Evolutionary conservation across 2,329 filamentous ascomycete species (phyloP).

Genomic region (Chrysoporthe austroafricana): DNA sequence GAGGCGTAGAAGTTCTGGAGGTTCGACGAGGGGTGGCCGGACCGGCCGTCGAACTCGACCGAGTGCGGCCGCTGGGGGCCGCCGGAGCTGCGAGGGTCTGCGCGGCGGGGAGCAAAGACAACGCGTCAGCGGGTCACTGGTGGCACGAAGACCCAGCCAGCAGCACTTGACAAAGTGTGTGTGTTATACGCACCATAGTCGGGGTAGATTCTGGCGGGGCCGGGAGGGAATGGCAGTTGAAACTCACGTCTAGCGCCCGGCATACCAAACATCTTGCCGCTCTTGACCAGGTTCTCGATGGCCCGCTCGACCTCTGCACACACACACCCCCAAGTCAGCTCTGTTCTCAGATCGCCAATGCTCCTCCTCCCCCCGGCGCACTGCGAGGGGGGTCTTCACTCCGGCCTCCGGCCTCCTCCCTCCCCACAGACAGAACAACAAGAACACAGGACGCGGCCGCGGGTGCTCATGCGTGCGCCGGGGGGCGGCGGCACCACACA

Average conservation of each 20-base stretch:
- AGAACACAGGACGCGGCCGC: background rate
- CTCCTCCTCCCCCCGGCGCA: background rate
- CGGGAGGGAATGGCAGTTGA: conserved; percentile 63
- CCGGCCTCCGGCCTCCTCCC: too few relatives aligned
- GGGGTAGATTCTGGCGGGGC: conserved; percentile 56
- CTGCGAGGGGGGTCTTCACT: too few relatives aligned
- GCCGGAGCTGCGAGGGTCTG: conserved; percentile 26
- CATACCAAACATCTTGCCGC: conserved; percentile 72
- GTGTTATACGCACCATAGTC: conserved; percentile 59
- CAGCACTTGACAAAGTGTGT: conserved; percentile 32
- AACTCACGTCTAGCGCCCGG: conserved; percentile 78
- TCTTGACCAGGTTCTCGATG: conserved; percentile 94
- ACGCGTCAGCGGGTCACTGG: conserved; percentile 29
- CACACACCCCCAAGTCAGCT: conserved; percentile 33
- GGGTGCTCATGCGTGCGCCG: too few relatives aligned
- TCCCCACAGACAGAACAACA: too few relatives aligned
- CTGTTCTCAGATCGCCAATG: conserved; percentile 12
- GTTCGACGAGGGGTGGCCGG: conserved; percentile 55
- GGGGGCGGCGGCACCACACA: too few relatives aligned
- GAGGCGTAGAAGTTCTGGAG: conserved; percentile 92
- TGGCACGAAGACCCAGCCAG: conserved; percentile 35
- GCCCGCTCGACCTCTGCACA: conserved; percentile 88
- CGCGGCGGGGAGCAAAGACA: conserved; percentile 13
- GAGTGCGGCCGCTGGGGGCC: conserved; percentile 28
- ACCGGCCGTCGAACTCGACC: conserved; percentile 38